Conservation (phyloP, 2,329 filamentous ascomycete species). For the Lachnellula arida region DNA sequence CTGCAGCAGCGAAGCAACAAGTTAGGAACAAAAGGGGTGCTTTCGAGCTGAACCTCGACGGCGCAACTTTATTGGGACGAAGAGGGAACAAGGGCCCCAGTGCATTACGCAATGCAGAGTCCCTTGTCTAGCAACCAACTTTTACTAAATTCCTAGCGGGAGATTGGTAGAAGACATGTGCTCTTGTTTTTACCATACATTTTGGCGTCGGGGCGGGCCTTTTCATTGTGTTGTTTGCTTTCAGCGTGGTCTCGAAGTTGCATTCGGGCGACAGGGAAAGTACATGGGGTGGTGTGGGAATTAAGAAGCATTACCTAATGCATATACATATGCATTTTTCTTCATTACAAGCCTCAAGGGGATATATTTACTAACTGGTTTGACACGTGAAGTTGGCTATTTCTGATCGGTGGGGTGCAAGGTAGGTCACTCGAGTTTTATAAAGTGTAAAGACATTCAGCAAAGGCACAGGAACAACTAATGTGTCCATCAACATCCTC, state of each 20-base stretch:
- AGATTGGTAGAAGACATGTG: background rate
- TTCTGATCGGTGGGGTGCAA: no score
- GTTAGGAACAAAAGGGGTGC: conserved; percentile 69
- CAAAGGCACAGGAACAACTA: no score
- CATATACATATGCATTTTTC: background rate
- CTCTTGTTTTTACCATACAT: background rate
- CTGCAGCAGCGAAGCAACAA: conserved; percentile 77
- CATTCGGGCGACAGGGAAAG: background rate
- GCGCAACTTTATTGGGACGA: conserved; percentile 81
- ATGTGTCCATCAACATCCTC: no score
- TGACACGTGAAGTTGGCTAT: no score
- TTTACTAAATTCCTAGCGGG: background rate
- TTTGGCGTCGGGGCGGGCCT: background rate
- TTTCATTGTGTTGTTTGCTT: background rate
- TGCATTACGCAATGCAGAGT: conserved; percentile 13
- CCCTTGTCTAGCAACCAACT: background rate
- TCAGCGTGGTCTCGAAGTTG: background rate
- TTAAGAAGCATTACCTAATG: background rate
- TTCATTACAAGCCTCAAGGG: background rate
- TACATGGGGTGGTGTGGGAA: background rate
- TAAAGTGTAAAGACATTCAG: no score
- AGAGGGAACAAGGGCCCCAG: conserved; percentile 46
- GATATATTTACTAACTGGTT: no score
- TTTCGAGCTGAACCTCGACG: conserved; percentile 89
- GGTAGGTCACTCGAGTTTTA: no score